Percentiles rank a stretch among this genome's conserved stretches.
phyloP scores from a whole-genome alignment of 306 rosid genomes.

The Castanea crenata region DNA sequence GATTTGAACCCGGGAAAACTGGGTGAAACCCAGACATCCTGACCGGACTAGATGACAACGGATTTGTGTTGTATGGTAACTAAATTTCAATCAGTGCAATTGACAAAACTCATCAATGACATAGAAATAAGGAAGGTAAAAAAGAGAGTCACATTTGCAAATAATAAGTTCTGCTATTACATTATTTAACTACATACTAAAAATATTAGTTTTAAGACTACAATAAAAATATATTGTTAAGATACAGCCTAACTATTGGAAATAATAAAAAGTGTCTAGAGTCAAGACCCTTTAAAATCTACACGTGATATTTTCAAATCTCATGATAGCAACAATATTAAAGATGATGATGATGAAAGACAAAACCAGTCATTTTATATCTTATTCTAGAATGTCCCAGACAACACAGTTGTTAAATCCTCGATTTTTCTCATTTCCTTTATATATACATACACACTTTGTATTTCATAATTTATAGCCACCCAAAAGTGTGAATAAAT shows the following conservation, averaged over 20 bases:
- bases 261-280: not conserved
- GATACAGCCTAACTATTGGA: not conserved
- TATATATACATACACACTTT: no score
- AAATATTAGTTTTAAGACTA: not conserved
- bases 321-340: not conserved
- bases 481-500: no score
- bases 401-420: not conserved
- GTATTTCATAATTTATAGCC: no score
- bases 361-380: not conserved
- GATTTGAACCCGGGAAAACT: conserved; percentile 73
- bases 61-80: conserved; percentile 13
- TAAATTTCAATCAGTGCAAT: not conserved
- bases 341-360: not conserved
- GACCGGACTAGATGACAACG: conserved; percentile 61
- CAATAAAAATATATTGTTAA: not conserved
- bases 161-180: not conserved
- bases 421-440: no score
- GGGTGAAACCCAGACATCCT: conserved; percentile 61
- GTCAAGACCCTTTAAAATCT: not conserved
- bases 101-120: not conserved
- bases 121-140: not conserved
- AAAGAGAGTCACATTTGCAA: not conserved
- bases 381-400: not conserved
- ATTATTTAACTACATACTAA: not conserved
- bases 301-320: not conserved